Conservation (phyloP, 306 rosid genomes). For the Oemleria cerasiformis region DNA sequence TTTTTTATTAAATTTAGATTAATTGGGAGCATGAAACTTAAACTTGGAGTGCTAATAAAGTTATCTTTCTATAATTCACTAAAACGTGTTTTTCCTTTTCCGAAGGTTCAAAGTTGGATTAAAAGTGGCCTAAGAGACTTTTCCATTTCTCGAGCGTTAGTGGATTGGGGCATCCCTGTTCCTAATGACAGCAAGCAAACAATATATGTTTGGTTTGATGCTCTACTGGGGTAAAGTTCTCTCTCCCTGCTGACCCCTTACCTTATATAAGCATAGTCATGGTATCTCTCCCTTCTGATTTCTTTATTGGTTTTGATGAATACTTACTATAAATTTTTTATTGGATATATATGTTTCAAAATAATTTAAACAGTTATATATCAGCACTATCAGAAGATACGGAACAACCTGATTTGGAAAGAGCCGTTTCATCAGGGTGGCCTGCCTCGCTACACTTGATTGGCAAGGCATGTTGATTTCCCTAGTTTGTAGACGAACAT, state of each 20-base stretch:
- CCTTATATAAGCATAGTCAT: not conserved
- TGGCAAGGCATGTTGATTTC: constrained; percentile 65
- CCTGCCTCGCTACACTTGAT: constrained; percentile 92
- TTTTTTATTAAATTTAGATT: not conserved
- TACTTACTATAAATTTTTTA: not conserved
- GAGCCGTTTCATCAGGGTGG: constrained; percentile 79
- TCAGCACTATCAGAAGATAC: constrained; percentile 74
- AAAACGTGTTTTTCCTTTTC: constrained; percentile 21
- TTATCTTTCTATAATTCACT: constrained; percentile 8
- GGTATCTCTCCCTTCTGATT: constrained; percentile 6
- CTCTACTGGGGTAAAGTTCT: constrained; percentile 76
- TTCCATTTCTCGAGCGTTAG: constrained; percentile 92
- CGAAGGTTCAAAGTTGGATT: constrained; percentile 95
- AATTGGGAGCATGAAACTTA: not conserved
- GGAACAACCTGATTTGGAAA: constrained; percentile 56
- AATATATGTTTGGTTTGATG: constrained; percentile 98
- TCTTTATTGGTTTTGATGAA: not conserved
- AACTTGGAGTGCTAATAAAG: not conserved
- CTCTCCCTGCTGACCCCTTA: not conserved
- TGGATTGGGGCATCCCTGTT: constrained; percentile 97
- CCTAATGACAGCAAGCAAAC: constrained; percentile 87
- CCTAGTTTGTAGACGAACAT: not conserved
- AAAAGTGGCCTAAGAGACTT: constrained; percentile 84
- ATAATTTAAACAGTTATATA: constrained; percentile 57
- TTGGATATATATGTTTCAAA: not conserved